Evolutionary conservation across 768 basidiomycete genomes (phyloP), one percentile per base, ranked within the genome.

Genomic region (Lanmaoa rubissima): DNA sequence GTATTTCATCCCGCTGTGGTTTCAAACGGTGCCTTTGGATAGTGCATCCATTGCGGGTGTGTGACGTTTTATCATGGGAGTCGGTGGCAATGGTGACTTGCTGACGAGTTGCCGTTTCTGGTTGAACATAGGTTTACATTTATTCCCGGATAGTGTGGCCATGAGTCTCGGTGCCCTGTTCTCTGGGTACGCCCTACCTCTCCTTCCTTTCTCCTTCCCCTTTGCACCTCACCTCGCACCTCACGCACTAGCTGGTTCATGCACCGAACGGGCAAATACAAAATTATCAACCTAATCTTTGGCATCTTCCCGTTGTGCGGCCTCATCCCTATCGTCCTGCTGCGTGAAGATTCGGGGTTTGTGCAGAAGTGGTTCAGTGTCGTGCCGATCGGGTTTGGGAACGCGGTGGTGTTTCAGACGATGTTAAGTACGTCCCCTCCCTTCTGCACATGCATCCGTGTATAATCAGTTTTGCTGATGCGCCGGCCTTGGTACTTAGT

Each of bases 1-100:
- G 67, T 92, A 88, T 69, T 90, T 86, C 69, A 81, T 85, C 68
- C 90, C 90, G 4, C 80, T 87, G 67, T 92, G 88, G 87, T 92
- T 91, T 67, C 87, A 92, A 68, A 90, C 86, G 0, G 90, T 92
- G 2, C 75, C 82, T 66, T 65, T 89, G 39, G 82, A 85, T 14
- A 86, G 77, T 44, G 85, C 88, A 21, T 83, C 86, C 11, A 83
- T 78, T 6, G 86, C 86, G 1, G 85, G 85, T 84, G 57, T 10
- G 58, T 54, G 10, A 32, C 9, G 3, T 31, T 3, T 12, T 36
- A 28, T 9, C 19, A 17, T 21, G 47, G 13, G 19, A 17, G 24
- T 14, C 4, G 32, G 28, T 3, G 28, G 28, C 3, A 5, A 4
- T 24, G 16, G 12, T 24, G 24, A 26, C 21, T 24, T 24, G 21